phyloP scores from a whole-genome alignment of 768 basidiomycete species.

The Podaxis pistillaris region DNA sequence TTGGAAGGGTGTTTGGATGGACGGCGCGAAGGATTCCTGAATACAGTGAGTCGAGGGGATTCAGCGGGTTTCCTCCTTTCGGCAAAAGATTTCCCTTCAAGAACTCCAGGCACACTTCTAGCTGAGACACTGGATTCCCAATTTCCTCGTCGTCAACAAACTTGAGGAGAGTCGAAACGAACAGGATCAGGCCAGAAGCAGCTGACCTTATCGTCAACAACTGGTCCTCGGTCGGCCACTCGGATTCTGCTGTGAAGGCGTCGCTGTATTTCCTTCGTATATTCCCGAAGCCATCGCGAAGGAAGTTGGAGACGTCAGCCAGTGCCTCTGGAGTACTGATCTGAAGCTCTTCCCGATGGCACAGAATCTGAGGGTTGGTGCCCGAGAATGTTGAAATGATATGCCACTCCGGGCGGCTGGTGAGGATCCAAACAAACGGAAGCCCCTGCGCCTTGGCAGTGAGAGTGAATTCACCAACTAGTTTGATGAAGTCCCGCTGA shows the following conservation, averaged over 20 bases:
- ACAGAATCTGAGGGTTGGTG: not conserved
- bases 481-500: not conserved
- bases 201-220: not conserved
- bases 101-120: not conserved
- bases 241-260: not conserved
- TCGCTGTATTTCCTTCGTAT: not conserved
- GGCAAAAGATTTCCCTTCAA: not conserved
- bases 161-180: not conserved
- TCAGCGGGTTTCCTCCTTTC: not conserved
- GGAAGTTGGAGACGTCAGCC: not conserved
- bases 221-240: not conserved
- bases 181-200: not conserved
- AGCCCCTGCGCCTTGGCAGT: not conserved
- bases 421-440: not conserved
- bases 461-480: not conserved
- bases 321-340: not conserved
- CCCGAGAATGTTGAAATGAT: not conserved
- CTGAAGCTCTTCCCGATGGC: not conserved
- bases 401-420: conserved; percentile 3
- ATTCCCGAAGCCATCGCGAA: not conserved
- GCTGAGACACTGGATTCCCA: not conserved
- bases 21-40: not conserved
- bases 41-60: not conserved
- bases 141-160: not conserved
- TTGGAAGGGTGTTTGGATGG: not conserved